phyloP scores from a whole-genome alignment of 192 early-diverging fungal genomes.

The Dissophora ornata region DNA sequence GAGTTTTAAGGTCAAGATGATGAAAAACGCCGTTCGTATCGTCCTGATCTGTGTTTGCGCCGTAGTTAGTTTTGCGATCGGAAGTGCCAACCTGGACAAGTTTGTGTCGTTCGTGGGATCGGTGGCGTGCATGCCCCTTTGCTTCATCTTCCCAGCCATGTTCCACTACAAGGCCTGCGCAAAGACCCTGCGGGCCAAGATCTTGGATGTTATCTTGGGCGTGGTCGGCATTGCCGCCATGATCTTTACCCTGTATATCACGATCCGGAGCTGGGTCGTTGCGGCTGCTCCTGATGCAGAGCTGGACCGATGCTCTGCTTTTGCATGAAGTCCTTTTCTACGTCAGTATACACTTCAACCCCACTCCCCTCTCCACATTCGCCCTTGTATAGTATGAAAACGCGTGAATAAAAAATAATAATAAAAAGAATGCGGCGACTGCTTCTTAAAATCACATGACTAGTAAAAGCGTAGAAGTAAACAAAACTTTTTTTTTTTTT shows the following conservation, averaged over 20 bases:
- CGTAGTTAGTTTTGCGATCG: slow-evolving; percentile 73
- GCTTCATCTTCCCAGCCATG: slow-evolving; percentile 88
- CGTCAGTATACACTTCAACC: too few relatives aligned
- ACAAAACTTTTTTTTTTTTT: slow-evolving; percentile 5
- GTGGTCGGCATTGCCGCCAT: slow-evolving; percentile 76
- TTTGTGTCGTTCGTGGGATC: slow-evolving; percentile 89
- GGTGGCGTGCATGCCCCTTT: slow-evolving; percentile 76
- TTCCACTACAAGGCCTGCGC: slow-evolving; percentile 80
- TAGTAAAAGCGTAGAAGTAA: too few relatives aligned
- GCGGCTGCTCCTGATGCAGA: slow-evolving; percentile 27
- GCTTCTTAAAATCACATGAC: too few relatives aligned
- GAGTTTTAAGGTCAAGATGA: slow-evolving; percentile 72
- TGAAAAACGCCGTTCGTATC: slow-evolving; percentile 75
- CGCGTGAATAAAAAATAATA: too few relatives aligned
- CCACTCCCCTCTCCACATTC: too few relatives aligned
- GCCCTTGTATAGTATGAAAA: too few relatives aligned
- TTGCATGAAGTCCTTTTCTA: background rate
- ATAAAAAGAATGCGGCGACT: too few relatives aligned
- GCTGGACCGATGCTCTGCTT: slow-evolving; percentile 30
- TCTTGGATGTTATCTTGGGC: slow-evolving; percentile 70
- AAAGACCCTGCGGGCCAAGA: slow-evolving; percentile 56
- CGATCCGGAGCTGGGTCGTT: slow-evolving; percentile 63
- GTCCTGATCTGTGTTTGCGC: slow-evolving; percentile 70
- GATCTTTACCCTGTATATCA: slow-evolving; percentile 83
- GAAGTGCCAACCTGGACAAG: slow-evolving; percentile 80